Percentiles rank a stretch among this genome's conserved stretches.
Conservation (phyloP, 345 rosid species). For the Gossypium turneri region DNA sequence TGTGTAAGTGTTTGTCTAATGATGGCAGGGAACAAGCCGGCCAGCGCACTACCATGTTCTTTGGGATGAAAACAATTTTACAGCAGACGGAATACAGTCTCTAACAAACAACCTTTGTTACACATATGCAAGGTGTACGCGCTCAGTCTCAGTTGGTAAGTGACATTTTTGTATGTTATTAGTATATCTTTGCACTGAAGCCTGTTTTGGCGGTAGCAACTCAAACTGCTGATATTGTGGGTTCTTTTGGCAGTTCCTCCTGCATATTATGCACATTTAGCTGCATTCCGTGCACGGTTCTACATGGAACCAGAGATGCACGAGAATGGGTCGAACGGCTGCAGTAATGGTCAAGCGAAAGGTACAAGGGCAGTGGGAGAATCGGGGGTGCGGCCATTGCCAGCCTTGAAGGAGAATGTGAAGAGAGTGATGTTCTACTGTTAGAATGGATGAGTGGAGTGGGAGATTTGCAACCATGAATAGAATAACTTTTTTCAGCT, state of each 20-base stretch:
- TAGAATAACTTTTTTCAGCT: neutral
- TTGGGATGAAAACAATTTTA: slow-evolving; percentile 98
- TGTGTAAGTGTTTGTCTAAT: neutral
- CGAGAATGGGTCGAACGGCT: slow-evolving; percentile 58
- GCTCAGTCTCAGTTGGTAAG: slow-evolving; percentile 92
- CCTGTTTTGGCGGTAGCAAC: neutral
- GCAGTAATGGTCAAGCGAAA: slow-evolving; percentile 31
- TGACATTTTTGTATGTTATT: neutral
- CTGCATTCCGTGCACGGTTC: slow-evolving; percentile 95
- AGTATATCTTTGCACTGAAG: neutral
- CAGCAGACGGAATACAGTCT: slow-evolving; percentile 95
- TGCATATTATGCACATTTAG: slow-evolving; percentile 94
- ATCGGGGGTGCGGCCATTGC: slow-evolving; percentile 68
- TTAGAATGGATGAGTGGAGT: slow-evolving; percentile 21
- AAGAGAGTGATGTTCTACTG: slow-evolving; percentile 98
- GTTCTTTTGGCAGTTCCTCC: slow-evolving; percentile 72
- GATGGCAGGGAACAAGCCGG: slow-evolving; percentile 83
- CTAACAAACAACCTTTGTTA: slow-evolving; percentile 94
- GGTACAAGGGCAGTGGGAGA: slow-evolving; percentile 45
- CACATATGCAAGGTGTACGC: slow-evolving; percentile 94
- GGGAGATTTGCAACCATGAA: neutral
- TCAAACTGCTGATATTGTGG: neutral
- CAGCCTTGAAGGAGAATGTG: slow-evolving; percentile 94
- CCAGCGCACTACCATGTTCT: slow-evolving; percentile 99
- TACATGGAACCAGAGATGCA: slow-evolving; percentile 90